Evolutionary conservation across 768 basidiomycete genomes (phyloP).

Genomic region (Boletus pseudo-olivaceus): DNA sequence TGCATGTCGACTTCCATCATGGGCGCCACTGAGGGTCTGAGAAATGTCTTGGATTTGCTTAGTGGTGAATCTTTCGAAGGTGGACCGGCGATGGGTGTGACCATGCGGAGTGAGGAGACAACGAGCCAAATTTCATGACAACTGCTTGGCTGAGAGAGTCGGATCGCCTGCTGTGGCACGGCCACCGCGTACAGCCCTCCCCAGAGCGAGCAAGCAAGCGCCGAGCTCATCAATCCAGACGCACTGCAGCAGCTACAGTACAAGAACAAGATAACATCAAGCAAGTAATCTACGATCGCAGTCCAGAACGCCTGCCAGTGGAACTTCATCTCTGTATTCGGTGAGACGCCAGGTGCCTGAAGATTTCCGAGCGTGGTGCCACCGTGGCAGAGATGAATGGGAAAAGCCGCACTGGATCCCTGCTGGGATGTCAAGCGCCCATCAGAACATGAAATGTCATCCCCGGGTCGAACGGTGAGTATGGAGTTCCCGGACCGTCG

Average conservation of each 20-base stretch:
- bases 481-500: not conserved
- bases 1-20: constrained; percentile 60
- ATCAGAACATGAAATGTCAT: not conserved
- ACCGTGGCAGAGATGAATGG: not conserved
- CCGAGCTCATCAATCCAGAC: not conserved
- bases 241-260: not conserved
- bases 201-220: not conserved
- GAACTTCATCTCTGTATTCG: not conserved
- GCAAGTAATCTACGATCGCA: not conserved
- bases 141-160: not conserved
- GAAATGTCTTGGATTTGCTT: not conserved
- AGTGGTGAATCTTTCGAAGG: not conserved
- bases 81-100: not conserved
- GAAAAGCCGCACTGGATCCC: not conserved
- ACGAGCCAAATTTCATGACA: not conserved
- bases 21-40: not conserved
- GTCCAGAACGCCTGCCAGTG: not conserved
- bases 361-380: not conserved
- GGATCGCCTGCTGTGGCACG: not conserved
- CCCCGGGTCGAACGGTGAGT: not conserved
- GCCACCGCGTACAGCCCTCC: constrained; percentile 2
- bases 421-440: too few relatives aligned
- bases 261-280: not conserved
- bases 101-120: not conserved
- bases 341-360: not conserved